Conservation (phyloP, 169 alveolate genomes). For the Cryptosporidium canis region DNA sequence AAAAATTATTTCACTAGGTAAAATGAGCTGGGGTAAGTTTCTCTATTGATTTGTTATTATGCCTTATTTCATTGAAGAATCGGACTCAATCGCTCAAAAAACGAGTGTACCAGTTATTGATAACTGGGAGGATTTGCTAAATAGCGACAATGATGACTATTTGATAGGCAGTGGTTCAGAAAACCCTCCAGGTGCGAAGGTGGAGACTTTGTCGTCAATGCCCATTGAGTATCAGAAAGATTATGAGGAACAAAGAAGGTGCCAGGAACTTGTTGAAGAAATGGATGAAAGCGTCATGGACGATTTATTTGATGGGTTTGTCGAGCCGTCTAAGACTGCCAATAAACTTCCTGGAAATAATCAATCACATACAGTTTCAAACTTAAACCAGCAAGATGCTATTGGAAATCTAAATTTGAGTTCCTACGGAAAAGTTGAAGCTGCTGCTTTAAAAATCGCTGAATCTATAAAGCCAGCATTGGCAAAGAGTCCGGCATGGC, state of each 20-base stretch:
- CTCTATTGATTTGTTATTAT: not conserved
- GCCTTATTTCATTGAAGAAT: not conserved
- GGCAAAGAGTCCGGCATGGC: conserved; percentile 72
- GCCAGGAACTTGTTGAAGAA: conserved; percentile 61
- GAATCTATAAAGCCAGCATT: conserved; percentile 53
- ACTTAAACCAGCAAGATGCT: conserved; percentile 14
- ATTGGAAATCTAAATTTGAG: conserved; percentile 21
- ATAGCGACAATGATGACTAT: conserved; percentile 44
- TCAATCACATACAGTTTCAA: not conserved
- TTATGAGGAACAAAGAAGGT: conserved; percentile 17
- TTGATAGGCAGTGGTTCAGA: not conserved
- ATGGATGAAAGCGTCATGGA: conserved; percentile 71
- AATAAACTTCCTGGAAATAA: not conserved
- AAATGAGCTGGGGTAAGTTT: conserved; percentile 38
- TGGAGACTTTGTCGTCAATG: not conserved
- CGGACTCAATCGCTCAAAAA: not conserved
- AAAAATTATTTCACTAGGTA: not conserved
- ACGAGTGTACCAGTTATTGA: conserved; percentile 50
- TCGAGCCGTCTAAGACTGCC: not conserved
- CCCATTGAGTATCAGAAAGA: not conserved
- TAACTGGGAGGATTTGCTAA: conserved; percentile 67
- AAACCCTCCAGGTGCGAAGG: not conserved
- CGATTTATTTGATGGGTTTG: conserved; percentile 63
- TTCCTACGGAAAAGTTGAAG: conserved; percentile 59
- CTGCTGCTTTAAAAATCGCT: conserved; percentile 58